A percentile compares a stretch with the other conserved stretches of the same genome.
Evolutionary conservation across 768 basidiomycete genomes (phyloP).

Genomic region (Boletus rex-veris): DNA sequence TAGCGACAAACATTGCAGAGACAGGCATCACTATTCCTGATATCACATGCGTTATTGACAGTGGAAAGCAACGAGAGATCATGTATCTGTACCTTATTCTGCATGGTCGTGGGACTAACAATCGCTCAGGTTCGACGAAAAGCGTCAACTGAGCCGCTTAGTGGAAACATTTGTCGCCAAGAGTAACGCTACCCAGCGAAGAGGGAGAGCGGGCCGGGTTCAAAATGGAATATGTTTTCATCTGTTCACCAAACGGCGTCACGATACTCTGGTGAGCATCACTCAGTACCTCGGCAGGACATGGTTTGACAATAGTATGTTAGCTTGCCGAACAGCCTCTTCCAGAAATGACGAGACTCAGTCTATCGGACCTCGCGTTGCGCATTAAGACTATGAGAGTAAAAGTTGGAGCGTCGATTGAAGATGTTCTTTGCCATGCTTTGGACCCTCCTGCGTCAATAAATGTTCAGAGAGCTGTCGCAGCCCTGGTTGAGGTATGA

Average conservation of each 20-base stretch:
- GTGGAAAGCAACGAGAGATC: constrained; percentile 93
- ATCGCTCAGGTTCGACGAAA: constrained; percentile 80
- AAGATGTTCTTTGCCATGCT: constrained; percentile 83
- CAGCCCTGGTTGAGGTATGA: constrained; percentile 82
- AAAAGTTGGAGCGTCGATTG: constrained; percentile 79
- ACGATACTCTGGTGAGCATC: constrained; percentile 66
- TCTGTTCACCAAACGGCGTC: constrained; percentile 83
- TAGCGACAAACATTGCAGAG: constrained; percentile 91
- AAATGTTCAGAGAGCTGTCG: constrained; percentile 89
- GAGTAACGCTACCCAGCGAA: constrained; percentile 86
- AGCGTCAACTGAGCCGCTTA: constrained; percentile 88
- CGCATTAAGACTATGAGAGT: constrained; percentile 94
- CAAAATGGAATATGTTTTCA: constrained; percentile 90
- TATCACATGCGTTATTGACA: constrained; percentile 94
- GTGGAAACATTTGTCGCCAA: constrained; percentile 89
- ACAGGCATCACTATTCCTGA: constrained; percentile 99
- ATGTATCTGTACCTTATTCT: constrained; percentile 40
- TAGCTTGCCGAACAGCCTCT: constrained; percentile 88
- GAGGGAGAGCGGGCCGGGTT: constrained; percentile 91
- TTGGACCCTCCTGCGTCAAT: constrained; percentile 83
- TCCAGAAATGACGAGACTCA: constrained; percentile 93
- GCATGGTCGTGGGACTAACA: constrained; percentile 4
- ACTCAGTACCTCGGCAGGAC: neutral
- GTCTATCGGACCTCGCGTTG: constrained; percentile 86
- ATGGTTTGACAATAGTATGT: neutral